Conservation (phyloP, 2,329 filamentous ascomycete species). For the Colletotrichum karsti region DNA sequence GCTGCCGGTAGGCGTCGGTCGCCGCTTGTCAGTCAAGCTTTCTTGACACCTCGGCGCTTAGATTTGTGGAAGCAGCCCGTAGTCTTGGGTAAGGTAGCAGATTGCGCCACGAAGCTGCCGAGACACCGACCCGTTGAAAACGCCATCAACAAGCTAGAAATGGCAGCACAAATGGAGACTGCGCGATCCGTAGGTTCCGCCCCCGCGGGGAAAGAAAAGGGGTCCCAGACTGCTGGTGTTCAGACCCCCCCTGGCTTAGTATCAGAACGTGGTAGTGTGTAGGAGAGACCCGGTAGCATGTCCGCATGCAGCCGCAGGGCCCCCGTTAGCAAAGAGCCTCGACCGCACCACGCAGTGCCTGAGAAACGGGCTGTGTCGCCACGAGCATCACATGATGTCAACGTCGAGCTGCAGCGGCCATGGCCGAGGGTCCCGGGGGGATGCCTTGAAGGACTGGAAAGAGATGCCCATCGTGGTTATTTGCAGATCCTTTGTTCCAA, state of each 20-base stretch:
- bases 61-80: neutral
- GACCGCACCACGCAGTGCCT: constrained; percentile 6
- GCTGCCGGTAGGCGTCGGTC: constrained; percentile 3
- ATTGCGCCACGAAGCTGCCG: constrained; percentile 1
- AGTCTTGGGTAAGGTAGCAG: neutral
- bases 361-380: constrained; percentile 15
- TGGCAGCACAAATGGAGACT: neutral
- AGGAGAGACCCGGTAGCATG: neutral
- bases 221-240: constrained; percentile 4
- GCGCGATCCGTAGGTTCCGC: neutral
- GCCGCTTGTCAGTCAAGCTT: neutral
- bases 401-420: constrained; percentile 1
- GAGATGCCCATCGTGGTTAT: neutral
- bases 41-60: neutral
- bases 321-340: neutral
- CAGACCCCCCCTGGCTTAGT: constrained; percentile 1
- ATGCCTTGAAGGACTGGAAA: neutral
- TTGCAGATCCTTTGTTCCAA: constrained; percentile 6
- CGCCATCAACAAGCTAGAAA: neutral
- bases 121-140: neutral
- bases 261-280: constrained; percentile 17
- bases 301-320: neutral
- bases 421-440: constrained; percentile 3
- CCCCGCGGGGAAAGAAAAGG: neutral
- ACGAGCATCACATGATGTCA: constrained; percentile 5